Percentiles rank a stretch among this genome's conserved stretches.
Evolutionary conservation across 805 yeast genomes (phyloP).

Genomic region (Candida ipomoeae): DNA sequence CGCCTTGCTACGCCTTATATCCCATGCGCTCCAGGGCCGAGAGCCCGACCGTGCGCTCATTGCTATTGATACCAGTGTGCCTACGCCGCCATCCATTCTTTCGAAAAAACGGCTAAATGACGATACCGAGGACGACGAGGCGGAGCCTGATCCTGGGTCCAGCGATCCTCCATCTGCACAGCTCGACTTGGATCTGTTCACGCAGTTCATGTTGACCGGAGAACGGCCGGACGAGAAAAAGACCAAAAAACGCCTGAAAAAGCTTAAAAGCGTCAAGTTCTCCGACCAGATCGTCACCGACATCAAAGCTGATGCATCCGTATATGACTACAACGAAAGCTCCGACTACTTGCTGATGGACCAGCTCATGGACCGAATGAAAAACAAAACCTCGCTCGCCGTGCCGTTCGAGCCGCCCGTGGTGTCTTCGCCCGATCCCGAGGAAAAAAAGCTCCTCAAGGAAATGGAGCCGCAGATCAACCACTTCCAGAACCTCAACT

Average conservation of each 20-base stretch:
- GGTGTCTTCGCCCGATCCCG: constrained; percentile 38
- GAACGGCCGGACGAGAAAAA: constrained; percentile 52
- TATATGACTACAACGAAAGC: constrained; percentile 18
- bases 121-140: constrained; percentile 28
- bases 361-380: constrained; percentile 52
- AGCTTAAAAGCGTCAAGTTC: constrained; percentile 63
- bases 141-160: constrained; percentile 10
- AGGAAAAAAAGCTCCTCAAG: constrained; percentile 65
- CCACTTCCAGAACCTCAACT: constrained; percentile 62
- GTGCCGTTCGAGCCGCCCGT: constrained; percentile 11
- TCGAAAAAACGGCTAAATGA: constrained; percentile 54
- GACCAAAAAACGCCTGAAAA: constrained; percentile 38
- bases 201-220: constrained; percentile 80
- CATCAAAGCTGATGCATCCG: constrained; percentile 23
- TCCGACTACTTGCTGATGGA: constrained; percentile 70
- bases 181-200: constrained; percentile 80
- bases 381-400: constrained; percentile 11
- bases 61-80: constrained; percentile 56
- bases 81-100: constrained; percentile 76
- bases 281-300: constrained; percentile 60
- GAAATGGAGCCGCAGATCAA: constrained; percentile 74
- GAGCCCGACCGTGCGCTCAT: constrained; percentile 55
- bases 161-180: constrained; percentile 24
- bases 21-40: constrained; percentile 60
- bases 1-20: constrained; percentile 74